Evolutionary conservation across 2,329 filamentous ascomycete genomes (phyloP), one percentile per base, ranked within the genome.

Genomic region (Xylariaceae sp.): DNA sequence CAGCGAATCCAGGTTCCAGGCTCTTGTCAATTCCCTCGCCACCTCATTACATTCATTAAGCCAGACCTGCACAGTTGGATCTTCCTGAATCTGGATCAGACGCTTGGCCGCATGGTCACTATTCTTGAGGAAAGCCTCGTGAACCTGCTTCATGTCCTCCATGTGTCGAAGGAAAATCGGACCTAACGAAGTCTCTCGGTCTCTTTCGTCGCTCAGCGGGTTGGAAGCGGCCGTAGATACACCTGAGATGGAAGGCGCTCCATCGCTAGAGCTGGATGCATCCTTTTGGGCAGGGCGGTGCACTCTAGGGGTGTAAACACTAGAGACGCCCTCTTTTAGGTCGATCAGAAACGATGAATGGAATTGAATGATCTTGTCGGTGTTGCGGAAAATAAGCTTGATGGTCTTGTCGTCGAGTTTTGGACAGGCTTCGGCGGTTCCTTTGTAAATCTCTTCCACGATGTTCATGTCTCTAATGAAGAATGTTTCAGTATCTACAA

Each of bases 381-480:
- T 92, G 70, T 99, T 99, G 63, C 91, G 88, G 73, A 99, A 99
- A 13, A 99, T 85, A 10, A 89, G 81, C 71, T 92, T 96, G 68
- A 95, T 87, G 63, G 96, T 96, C 64, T 93, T 89, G 48, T 84
- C 78, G 49, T 89, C 90, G 34, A 97, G 82, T 64, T 91, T 85
- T 7, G 90, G 85, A 58, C 89, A 92, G 9, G 89, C 88, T 66
- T 89, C 86, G 0, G 91, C 90, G 0, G 94, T 97, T 49, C 90
- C 92, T 74, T 95, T 96, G 80, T 97, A 99, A 57, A 99, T 97
- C 70, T 97, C 92, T 70, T 96, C 91, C 2, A 96, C 88, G 56
- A 99, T 93, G 72, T 92, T 96, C 90, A 99, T 93, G 72, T 99
- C 94, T 64, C 91, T 86, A 58, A 95, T 87, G 74, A 96, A 97